Evolutionary conservation across 2,329 filamentous ascomycete species (phyloP), one percentile per base, ranked within the genome.

Genomic region (Mycocentrospora acerina): DNA sequence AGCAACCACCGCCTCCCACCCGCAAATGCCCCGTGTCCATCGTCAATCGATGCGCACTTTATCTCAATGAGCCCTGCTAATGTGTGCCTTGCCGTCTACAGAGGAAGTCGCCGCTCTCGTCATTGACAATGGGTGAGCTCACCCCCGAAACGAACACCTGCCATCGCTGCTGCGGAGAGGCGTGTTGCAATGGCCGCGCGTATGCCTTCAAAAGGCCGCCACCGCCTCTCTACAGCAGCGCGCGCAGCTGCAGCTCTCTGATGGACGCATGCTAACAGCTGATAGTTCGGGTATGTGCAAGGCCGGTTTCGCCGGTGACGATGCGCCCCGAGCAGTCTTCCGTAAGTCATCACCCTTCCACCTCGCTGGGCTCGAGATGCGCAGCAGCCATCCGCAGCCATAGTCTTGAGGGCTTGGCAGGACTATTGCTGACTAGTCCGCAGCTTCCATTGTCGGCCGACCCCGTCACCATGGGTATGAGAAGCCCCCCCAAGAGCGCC

Each of bases 71-170:
- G 33, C 53, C 56, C 45, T 54, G 62, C 66, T 70, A 57, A 70
- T 59, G 29, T 49, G 36, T 51, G 34, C 49, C 42, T 46, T 49
- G 42, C 37, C 50, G 13, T 54, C 44, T 77, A 76, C 72, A 97
- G 93, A 98, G 84, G 93, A 98, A 89, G 93, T 98, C 78, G 93
- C 93, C 77, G 93, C 93, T 77, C 90, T 98, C 88, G 93, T 98
- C 78, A 97, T 98, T 80, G 93, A 98, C 90, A 98, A 98, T 97
- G 93, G 93, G 93, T 98, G 91, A 88, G 90, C 80, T 48, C 44
- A 33, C 34, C 51, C 56, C 55, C 45, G 50, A 50, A 61, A 69
- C 55, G 42, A 55, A 46, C 51, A 40, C 48, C 54, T 37, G 53
- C 55, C 54, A 62, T 63, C 62, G 57, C 57, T 60, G 63, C 56